Evolutionary conservation across 352 stramenopile species (phyloP).

Genomic region (Globisporangium lucens): DNA sequence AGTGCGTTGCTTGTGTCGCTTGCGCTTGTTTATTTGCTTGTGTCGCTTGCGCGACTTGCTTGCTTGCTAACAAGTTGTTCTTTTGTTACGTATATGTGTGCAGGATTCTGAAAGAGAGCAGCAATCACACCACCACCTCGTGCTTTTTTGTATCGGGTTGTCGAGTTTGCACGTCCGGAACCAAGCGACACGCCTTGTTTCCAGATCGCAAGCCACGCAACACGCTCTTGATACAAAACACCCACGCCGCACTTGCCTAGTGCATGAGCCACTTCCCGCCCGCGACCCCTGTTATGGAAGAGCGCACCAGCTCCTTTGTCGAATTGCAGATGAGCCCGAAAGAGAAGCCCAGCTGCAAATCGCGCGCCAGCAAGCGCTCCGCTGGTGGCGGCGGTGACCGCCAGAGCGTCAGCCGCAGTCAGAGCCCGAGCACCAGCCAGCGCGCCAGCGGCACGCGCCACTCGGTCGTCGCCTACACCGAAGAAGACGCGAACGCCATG

Average conservation of each 20-base stretch:
- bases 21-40: too few species aligned
- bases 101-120: slow-evolving; percentile 5
- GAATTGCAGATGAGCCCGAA: slow-evolving; percentile 21
- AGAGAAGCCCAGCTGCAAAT: slow-evolving; percentile 17
- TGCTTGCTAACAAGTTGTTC: background rate
- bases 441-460: slow-evolving; percentile 17
- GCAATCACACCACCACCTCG: background rate
- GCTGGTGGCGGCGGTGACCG: slow-evolving; percentile 7
- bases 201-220: slow-evolving; percentile 1
- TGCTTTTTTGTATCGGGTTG: slow-evolving; percentile 1
- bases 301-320: slow-evolving; percentile 52
- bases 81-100: background rate
- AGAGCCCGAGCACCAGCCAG: slow-evolving; percentile 22
- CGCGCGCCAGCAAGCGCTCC: slow-evolving; percentile 26
- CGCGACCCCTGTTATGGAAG: slow-evolving; percentile 34
- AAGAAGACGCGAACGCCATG: slow-evolving; percentile 59
- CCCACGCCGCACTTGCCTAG: background rate
- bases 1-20: background rate
- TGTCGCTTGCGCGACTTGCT: too few species aligned
- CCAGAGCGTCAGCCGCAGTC: background rate
- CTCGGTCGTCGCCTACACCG: slow-evolving; percentile 33
- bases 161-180: background rate
- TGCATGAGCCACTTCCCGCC: slow-evolving; percentile 6
- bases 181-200: background rate
- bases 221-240: background rate